Evolutionary conservation across 2,329 filamentous ascomycete genomes (phyloP).

Genomic region (Fusarium bactridioides): DNA sequence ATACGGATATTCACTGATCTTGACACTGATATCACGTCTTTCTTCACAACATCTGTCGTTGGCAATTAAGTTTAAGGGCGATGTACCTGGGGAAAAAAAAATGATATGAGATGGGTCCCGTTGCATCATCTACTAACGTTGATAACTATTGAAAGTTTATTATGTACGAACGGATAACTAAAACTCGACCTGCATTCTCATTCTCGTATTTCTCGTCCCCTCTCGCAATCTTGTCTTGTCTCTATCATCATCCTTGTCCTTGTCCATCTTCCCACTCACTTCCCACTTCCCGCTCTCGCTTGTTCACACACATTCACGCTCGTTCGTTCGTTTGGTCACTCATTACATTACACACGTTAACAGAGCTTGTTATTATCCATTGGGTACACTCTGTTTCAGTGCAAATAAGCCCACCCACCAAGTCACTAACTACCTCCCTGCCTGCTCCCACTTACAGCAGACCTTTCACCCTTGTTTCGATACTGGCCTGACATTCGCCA

Average conservation of each 20-base stretch:
- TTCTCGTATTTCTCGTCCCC: conserved; percentile 16
- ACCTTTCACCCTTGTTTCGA: conserved; percentile 3
- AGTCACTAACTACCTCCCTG: conserved; percentile 3
- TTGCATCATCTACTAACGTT: neutral
- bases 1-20: neutral
- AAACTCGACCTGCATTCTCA: neutral
- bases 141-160: neutral
- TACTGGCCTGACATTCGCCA: conserved; percentile 8
- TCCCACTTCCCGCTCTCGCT: neutral
- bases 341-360: neutral
- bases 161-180: neutral
- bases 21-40: neutral
- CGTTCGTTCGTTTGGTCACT: conserved; percentile 13
- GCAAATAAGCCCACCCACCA: neutral
- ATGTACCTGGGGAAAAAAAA: neutral
- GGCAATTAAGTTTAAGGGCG: neutral
- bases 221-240: conserved; percentile 1
- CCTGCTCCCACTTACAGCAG: conserved; percentile 3
- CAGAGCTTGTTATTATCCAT: neutral
- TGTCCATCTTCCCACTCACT: conserved; percentile 1
- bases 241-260: conserved; percentile 25
- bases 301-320: neutral
- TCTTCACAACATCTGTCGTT: neutral
- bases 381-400: conserved; percentile 17
- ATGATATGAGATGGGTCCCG: neutral